Evolutionary conservation across 352 stramenopile species (phyloP).

Genomic region (Phytophthora parvispora): DNA sequence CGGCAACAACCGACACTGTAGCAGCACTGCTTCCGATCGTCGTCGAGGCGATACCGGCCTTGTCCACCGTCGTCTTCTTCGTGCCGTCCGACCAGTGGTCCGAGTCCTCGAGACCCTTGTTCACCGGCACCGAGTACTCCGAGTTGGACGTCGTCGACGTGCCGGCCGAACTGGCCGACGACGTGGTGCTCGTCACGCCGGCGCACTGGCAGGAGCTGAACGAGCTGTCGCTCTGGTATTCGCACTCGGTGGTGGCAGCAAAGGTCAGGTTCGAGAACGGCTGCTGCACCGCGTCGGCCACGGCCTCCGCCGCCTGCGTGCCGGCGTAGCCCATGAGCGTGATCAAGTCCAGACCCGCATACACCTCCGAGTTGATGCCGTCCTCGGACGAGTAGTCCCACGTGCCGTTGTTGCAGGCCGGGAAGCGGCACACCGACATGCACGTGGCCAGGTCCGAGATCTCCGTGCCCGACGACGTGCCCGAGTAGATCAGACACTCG

Average conservation of each 20-base stretch:
- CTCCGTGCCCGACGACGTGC: constrained; percentile 50
- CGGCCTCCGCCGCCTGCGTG: constrained; percentile 28
- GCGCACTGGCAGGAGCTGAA: constrained; percentile 73
- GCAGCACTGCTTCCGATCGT: constrained; percentile 69
- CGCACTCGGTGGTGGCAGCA: constrained; percentile 57
- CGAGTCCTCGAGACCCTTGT: constrained; percentile 73
- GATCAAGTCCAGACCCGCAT: constrained; percentile 76
- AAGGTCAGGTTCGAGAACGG: constrained; percentile 70
- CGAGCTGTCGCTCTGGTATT: constrained; percentile 64
- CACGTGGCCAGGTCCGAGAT: constrained; percentile 75
- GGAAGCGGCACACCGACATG: constrained; percentile 87
- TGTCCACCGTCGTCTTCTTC: constrained; percentile 71
- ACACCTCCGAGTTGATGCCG: constrained; percentile 76
- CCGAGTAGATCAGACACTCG: constrained; percentile 86
- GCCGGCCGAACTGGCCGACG: constrained; percentile 22
- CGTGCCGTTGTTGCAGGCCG: constrained; percentile 69
- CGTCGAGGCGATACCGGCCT: constrained; percentile 65
- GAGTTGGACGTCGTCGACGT: constrained; percentile 17
- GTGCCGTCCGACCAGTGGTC: constrained; percentile 76
- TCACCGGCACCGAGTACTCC: constrained; percentile 45
- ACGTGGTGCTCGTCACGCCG: constrained; percentile 38
- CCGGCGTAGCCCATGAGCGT: constrained; percentile 62
- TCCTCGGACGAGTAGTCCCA: constrained; percentile 84
- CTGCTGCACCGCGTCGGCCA: constrained; percentile 43
- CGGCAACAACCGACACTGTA: constrained; percentile 66